phyloP scores from a whole-genome alignment of 2,329 filamentous ascomycete species.

The Pezicula carpinea region DNA sequence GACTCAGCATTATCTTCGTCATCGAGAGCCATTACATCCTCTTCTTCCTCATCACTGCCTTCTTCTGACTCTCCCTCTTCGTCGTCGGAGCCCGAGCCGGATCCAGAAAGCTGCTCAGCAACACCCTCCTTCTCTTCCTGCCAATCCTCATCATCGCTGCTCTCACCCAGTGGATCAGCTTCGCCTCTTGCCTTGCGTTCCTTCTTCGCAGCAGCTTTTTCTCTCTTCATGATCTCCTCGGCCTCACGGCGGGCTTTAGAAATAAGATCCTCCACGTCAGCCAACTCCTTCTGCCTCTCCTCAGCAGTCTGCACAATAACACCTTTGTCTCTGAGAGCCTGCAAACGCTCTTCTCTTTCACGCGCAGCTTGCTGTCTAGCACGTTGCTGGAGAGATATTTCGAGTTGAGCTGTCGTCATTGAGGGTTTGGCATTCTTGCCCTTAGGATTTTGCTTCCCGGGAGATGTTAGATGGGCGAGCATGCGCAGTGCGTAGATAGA shows the following conservation, averaged over 20 bases:
- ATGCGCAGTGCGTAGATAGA: constrained; percentile 66
- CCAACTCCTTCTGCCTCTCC: constrained; percentile 76
- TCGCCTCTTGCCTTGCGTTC: constrained; percentile 43
- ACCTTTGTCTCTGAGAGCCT: constrained; percentile 73
- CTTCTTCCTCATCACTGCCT: constrained; percentile 16
- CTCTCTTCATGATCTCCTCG: constrained; percentile 70
- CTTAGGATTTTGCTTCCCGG: constrained; percentile 42
- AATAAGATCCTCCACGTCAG: constrained; percentile 82
- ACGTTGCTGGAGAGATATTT: constrained; percentile 61
- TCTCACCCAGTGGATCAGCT: constrained; percentile 40
- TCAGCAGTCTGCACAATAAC: constrained; percentile 79
- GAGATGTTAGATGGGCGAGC: constrained; percentile 68
- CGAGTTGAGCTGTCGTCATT: constrained; percentile 68
- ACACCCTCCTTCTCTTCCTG: constrained; percentile 39
- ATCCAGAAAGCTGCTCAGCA: constrained; percentile 35
- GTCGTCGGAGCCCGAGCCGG: constrained; percentile 26
- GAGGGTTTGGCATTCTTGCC: constrained; percentile 41
- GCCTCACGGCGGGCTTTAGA: constrained; percentile 80
- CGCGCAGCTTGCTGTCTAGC: constrained; percentile 75
- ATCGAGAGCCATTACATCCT: constrained; percentile 29
- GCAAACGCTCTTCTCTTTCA: constrained; percentile 73
- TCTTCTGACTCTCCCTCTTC: constrained; percentile 37
- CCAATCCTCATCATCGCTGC: constrained; percentile 52
- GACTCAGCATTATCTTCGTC: constrained; percentile 40
- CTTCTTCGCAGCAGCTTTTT: constrained; percentile 69